Conservation (phyloP, 2,329 filamentous ascomycete species). For the Tolypocladium tropicale region DNA sequence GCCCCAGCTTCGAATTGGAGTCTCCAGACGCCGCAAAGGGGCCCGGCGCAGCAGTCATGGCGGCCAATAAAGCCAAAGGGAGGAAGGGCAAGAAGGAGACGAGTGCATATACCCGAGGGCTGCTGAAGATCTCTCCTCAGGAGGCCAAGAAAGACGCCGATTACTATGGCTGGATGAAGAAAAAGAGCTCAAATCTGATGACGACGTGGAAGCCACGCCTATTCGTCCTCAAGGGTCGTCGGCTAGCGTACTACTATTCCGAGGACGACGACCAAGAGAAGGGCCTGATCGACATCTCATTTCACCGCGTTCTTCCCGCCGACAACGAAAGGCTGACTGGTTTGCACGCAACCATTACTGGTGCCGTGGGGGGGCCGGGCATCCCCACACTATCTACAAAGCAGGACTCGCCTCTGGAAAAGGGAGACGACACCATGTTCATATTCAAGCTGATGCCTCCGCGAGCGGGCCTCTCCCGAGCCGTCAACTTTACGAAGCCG, state of each 20-base stretch:
- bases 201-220: constrained; percentile 94
- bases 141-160: constrained; percentile 82
- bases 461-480: constrained; percentile 73
- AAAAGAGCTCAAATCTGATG: constrained; percentile 92
- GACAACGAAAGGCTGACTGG: constrained; percentile 86
- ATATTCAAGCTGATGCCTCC: constrained; percentile 98
- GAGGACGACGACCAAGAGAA: constrained; percentile 89
- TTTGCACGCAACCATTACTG: constrained; percentile 83
- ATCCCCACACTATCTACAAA: constrained; percentile 44
- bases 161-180: constrained; percentile 99
- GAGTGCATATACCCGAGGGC: constrained; percentile 81
- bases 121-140: constrained; percentile 69
- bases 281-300: constrained; percentile 93
- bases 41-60: constrained; percentile 36
- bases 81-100: constrained; percentile 89
- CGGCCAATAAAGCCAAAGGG: constrained; percentile 37
- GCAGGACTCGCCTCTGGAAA: constrained; percentile 28
- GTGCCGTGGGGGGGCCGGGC: constrained; percentile 48
- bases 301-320: constrained; percentile 90
- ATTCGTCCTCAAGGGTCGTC: constrained; percentile 87
- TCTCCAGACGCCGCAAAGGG: constrained; percentile 56
- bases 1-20: constrained; percentile 68
- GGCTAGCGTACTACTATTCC: constrained; percentile 91
- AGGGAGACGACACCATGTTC: constrained; percentile 66
- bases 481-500: constrained; percentile 95